A percentile compares a stretch with the other conserved stretches of the same genome.
phyloP scores from a whole-genome alignment of 768 basidiomycete species.

The Trametes villosa region DNA sequence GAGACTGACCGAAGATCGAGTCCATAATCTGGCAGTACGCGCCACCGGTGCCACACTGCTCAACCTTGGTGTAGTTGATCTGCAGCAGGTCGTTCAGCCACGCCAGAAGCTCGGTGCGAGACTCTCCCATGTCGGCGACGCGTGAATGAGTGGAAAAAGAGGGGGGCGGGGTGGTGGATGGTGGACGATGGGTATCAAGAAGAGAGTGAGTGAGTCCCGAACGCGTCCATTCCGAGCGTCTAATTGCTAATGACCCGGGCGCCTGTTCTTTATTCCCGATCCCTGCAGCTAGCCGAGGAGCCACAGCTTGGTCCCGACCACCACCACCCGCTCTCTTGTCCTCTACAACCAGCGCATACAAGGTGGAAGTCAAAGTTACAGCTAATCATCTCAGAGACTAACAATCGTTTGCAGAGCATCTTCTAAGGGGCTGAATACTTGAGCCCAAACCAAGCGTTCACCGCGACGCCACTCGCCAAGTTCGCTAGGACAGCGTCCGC shows the following conservation, averaged over 20 bases:
- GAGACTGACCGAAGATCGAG: constrained; percentile 81
- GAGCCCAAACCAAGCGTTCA: too few relatives aligned
- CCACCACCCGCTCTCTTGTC: background rate
- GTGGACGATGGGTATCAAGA: constrained; percentile 31
- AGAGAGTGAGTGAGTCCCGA: constrained; percentile 2
- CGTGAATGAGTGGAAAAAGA: constrained; percentile 18
- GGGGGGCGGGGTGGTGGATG: constrained; percentile 21
- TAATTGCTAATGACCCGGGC: constrained; percentile 2
- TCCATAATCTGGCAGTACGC: constrained; percentile 96
- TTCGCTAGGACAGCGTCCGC: too few relatives aligned
- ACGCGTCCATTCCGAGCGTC: constrained; percentile 16
- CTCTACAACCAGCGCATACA: background rate
- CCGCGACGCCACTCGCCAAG: too few relatives aligned
- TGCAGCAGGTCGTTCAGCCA: constrained; percentile 97
- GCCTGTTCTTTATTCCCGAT: background rate
- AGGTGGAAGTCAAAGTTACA: too few relatives aligned
- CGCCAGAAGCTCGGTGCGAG: constrained; percentile 82
- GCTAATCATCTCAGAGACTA: too few relatives aligned
- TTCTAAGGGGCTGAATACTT: too few relatives aligned
- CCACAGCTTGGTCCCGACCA: background rate
- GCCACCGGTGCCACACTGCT: constrained; percentile 89
- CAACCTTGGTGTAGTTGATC: constrained; percentile 89
- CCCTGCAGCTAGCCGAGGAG: background rate
- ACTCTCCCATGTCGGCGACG: constrained; percentile 57
- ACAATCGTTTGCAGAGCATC: too few relatives aligned